phyloP scores from a whole-genome alignment of 805 yeast species.

The Saturnispora saitoi region DNA sequence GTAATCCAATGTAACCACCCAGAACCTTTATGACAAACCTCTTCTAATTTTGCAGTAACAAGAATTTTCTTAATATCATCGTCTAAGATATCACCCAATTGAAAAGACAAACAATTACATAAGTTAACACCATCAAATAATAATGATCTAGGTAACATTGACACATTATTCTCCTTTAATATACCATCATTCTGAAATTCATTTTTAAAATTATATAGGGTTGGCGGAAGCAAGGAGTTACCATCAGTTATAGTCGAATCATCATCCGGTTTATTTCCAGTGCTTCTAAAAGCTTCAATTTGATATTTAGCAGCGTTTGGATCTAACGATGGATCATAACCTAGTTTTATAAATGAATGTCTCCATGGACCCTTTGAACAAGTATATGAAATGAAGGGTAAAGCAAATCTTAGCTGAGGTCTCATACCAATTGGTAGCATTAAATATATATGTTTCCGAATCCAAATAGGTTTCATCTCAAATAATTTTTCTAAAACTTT shows the following conservation, averaged over 20 bases:
- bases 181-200: slow-evolving; percentile 22
- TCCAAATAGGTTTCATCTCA: slow-evolving; percentile 73
- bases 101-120: slow-evolving; percentile 66
- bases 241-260: slow-evolving; percentile 9
- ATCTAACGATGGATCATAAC: slow-evolving; percentile 64
- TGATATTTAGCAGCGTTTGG: slow-evolving; percentile 56
- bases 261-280: slow-evolving; percentile 20
- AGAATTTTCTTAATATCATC: slow-evolving; percentile 45
- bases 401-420: slow-evolving; percentile 55
- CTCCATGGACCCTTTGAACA: slow-evolving; percentile 94
- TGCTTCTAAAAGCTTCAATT: slow-evolving; percentile 67
- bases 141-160: slow-evolving; percentile 37
- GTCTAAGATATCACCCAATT: slow-evolving; percentile 71
- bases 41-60: slow-evolving; percentile 30
- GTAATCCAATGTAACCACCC: slow-evolving; percentile 75
- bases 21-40: slow-evolving; percentile 46
- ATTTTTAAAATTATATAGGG: slow-evolving; percentile 14
- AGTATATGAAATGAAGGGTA: slow-evolving; percentile 78
- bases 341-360: slow-evolving; percentile 70
- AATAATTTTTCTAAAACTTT: slow-evolving; percentile 42
- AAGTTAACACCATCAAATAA: slow-evolving; percentile 63
- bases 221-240: slow-evolving; percentile 20
- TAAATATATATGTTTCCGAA: slow-evolving; percentile 60
- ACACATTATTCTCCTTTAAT: slow-evolving; percentile 16
- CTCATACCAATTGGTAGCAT: slow-evolving; percentile 40